Percentiles rank a stretch among this genome's conserved stretches.
Conservation (phyloP, 257 asterid species). For the Jacaranda copaia region DNA sequence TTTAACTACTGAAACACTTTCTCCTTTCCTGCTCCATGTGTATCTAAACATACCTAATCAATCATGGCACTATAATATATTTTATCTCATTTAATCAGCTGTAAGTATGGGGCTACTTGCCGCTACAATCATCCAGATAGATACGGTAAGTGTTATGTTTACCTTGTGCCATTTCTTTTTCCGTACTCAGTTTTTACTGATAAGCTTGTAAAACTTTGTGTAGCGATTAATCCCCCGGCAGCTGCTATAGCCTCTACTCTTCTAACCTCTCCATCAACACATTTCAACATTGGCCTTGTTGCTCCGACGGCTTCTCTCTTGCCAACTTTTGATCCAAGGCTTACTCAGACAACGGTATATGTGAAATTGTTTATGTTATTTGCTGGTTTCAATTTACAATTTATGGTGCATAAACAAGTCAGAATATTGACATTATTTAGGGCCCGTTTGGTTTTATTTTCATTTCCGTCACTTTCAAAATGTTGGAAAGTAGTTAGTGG, state of each 20-base stretch:
- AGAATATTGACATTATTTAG: constrained; percentile 18
- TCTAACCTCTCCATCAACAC: constrained; percentile 75
- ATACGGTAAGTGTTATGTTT: constrained; percentile 56
- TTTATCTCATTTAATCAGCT: constrained; percentile 61
- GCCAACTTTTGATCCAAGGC: constrained; percentile 73
- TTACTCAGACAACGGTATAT: constrained; percentile 73
- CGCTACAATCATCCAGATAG: constrained; percentile 96
- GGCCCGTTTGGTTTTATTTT: no score
- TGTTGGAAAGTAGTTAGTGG: no score
- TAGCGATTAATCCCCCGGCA: constrained; percentile 56
- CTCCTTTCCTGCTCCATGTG: constrained; percentile 14
- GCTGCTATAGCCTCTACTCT: constrained; percentile 65
- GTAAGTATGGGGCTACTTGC: constrained; percentile 93
- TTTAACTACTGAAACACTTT: constrained; percentile 25
- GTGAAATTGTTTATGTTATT: constrained; percentile 21
- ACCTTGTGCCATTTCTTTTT: constrained; percentile 17
- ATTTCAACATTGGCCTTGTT: constrained; percentile 65
- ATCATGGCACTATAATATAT: constrained; percentile 39
- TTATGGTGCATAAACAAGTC: constrained; percentile 23
- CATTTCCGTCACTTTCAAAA: no score
- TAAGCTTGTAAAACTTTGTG: constrained; percentile 21
- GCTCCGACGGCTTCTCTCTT: constrained; percentile 75
- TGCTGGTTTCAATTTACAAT: constrained; percentile 18
- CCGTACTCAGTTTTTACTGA: constrained; percentile 25
- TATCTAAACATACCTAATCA: constrained; percentile 13